These are phyloP conservation scores for Rutstroemia sydowiana DNA, from an alignment of 2,329 filamentous ascomycete genomes.

Conservation along the genomic window DNA sequence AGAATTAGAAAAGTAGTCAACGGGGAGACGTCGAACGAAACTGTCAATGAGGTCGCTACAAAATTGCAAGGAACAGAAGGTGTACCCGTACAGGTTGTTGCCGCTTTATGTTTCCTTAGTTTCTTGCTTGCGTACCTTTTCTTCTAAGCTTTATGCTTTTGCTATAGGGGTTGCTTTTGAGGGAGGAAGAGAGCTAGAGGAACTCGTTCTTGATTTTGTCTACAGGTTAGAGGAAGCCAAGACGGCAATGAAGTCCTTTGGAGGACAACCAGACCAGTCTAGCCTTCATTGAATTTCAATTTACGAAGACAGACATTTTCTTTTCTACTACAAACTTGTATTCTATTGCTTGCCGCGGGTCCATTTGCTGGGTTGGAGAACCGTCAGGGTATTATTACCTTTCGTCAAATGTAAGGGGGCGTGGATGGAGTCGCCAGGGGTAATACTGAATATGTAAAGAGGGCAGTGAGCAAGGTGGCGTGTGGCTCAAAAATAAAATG, in stretches of 20 bases:
- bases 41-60: slow-evolving; percentile 44
- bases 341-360: slow-evolving; percentile 1
- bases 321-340: not conserved
- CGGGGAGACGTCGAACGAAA: slow-evolving; percentile 40
- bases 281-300: not conserved
- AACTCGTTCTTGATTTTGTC: not conserved
- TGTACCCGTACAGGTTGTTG: slow-evolving; percentile 80
- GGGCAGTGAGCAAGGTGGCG: not conserved
- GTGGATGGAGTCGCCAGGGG: not conserved
- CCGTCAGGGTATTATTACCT: not conserved
- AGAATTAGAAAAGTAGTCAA: slow-evolving; percentile 69
- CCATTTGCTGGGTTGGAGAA: not conserved
- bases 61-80: slow-evolving; percentile 49
- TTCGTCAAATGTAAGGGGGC: not conserved
- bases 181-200: no score
- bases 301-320: not conserved
- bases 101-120: slow-evolving; percentile 75
- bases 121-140: slow-evolving; percentile 95
- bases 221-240: no score
- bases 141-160: slow-evolving; percentile 54
- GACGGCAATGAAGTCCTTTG: no score
- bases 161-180: no score
- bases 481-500: not conserved
- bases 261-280: no score
- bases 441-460: not conserved